phyloP scores from a whole-genome alignment of 257 asterid species.

The Fraxinus excelsior region DNA sequence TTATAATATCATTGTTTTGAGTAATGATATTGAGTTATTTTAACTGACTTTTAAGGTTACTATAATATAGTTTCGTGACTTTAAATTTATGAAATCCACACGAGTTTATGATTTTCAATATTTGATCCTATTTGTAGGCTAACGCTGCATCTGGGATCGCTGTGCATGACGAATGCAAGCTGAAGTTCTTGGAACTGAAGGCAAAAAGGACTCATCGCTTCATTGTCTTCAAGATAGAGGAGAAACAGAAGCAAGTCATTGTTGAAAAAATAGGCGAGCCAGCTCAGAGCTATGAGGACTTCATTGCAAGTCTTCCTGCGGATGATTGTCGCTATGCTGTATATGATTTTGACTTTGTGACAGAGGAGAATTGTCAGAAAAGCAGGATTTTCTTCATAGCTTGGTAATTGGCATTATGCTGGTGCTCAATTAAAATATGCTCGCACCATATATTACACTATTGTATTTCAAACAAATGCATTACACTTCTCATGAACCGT shows the following conservation, averaged over 20 bases:
- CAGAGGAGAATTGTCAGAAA: conserved; percentile 57
- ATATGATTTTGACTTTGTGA: conserved; percentile 55
- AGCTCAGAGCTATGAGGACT: conserved; percentile 45
- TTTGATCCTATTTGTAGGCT: conserved; percentile 36
- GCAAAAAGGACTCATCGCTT: conserved; percentile 50
- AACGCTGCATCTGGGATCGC: conserved; percentile 64
- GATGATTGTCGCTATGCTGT: conserved; percentile 55
- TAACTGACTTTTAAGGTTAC: background rate
- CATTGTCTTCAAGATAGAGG: conserved; percentile 56
- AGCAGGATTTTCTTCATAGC: conserved; percentile 65
- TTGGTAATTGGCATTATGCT: conserved; percentile 35
- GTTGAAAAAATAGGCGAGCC: conserved; percentile 61
- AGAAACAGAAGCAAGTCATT: conserved; percentile 55
- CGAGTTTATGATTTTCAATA: background rate
- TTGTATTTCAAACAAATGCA: background rate
- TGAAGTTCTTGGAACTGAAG: conserved; percentile 54
- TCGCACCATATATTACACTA: background rate
- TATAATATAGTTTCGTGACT: background rate
- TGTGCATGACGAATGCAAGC: conserved; percentile 59
- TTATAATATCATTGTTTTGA: conserved; percentile 10
- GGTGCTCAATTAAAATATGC: background rate
- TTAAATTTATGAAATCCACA: background rate
- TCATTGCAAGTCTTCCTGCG: conserved; percentile 48
- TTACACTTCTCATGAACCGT: background rate
- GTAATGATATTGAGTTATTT: conserved; percentile 1